These are phyloP conservation scores for Cymbidium sinense DNA, from an alignment of 106 monocot species.

Conservation along the genomic window DNA sequence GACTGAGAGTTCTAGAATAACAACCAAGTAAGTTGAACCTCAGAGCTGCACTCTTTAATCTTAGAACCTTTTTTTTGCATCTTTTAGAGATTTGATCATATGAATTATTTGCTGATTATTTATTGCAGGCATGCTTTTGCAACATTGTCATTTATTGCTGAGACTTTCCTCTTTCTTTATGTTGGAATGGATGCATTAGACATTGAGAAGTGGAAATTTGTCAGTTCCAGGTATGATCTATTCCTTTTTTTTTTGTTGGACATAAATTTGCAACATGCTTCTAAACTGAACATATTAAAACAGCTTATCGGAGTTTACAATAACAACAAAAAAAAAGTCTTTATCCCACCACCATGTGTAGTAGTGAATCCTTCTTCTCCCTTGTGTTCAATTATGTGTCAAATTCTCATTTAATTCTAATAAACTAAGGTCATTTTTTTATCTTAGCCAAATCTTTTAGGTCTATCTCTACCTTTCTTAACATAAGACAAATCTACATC, in stretches of 20 bases:
- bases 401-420: too few species aligned
- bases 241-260: neutral
- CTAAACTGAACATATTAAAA: neutral
- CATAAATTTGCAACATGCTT: neutral
- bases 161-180: slow-evolving; percentile 92
- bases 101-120: neutral
- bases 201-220: slow-evolving; percentile 94
- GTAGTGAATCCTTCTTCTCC: too few species aligned
- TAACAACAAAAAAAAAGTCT: too few species aligned
- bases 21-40: slow-evolving; percentile 69
- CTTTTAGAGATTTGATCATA: neutral
- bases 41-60: neutral
- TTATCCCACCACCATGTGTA: too few species aligned
- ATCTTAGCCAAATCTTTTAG: too few species aligned
- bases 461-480: too few species aligned
- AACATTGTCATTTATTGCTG: slow-evolving; percentile 94
- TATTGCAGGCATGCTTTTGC: slow-evolving; percentile 90
- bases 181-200: slow-evolving; percentile 99
- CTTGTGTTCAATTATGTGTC: too few species aligned
- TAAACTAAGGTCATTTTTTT: too few species aligned
- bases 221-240: slow-evolving; percentile 61
- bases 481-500: too few species aligned
- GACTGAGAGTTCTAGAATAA: slow-evolving; percentile 95
- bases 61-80: neutral
- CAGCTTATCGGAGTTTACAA: neutral